Conservation (phyloP, 2,329 filamentous ascomycete species). For the Dactylellina drechsleri region DNA sequence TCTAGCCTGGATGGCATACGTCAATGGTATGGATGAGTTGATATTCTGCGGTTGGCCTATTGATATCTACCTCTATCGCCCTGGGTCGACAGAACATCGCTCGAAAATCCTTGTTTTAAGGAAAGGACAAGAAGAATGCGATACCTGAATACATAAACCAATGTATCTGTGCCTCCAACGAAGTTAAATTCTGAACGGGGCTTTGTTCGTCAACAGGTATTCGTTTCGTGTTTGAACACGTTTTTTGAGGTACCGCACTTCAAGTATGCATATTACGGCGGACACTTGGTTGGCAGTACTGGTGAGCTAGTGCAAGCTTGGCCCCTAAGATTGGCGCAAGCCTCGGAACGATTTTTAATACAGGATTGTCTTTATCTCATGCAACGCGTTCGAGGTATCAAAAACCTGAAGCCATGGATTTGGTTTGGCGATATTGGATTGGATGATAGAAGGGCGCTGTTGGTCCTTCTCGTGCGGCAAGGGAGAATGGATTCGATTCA, state of each 20-base stretch:
- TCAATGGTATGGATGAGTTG: too few species aligned
- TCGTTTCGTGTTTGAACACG: conserved; percentile 54
- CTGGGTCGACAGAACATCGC: background rate
- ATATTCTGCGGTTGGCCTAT: too few species aligned
- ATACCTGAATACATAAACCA: background rate
- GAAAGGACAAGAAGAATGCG: background rate
- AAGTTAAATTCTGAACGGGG: conserved; percentile 1
- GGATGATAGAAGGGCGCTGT: background rate
- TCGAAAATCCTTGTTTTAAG: background rate
- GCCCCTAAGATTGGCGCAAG: too few species aligned
- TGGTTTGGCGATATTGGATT: conserved; percentile 6
- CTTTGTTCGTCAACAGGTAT: conserved; percentile 40
- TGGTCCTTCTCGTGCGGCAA: conserved; percentile 12
- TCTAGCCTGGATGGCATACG: background rate
- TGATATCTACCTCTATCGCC: too few species aligned
- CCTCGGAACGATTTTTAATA: too few species aligned
- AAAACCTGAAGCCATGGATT: conserved; percentile 9
- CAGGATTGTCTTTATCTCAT: too few species aligned
- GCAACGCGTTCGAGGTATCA: conserved; percentile 14
- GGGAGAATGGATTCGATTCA: conserved; percentile 13
- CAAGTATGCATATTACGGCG: background rate
- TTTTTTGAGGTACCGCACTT: conserved; percentile 26
- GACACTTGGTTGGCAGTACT: background rate
- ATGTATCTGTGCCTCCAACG: conserved; percentile 27
- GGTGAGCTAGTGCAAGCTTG: conserved; percentile 20